Percentiles rank a stretch among this genome's conserved stretches.
These are phyloP conservation scores for Arachis monticola DNA, from an alignment of 331 rosid species.

Conservation along the genomic window DNA sequence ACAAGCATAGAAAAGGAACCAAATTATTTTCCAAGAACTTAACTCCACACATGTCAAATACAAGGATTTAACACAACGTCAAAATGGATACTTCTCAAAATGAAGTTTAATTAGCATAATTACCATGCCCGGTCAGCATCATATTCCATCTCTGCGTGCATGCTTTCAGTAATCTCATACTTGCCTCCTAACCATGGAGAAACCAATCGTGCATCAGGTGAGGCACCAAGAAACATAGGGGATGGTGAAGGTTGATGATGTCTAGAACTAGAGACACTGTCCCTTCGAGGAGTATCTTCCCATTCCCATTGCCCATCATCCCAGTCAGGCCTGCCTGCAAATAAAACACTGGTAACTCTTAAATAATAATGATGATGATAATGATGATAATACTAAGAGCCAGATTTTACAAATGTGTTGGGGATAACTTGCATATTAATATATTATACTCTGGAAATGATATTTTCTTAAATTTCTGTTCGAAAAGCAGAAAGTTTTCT, in stretches of 20 bases:
- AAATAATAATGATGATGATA: neutral
- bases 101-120: constrained; percentile 64
- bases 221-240: constrained; percentile 91
- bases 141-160: constrained; percentile 95
- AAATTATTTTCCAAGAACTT: constrained; percentile 19
- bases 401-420: constrained; percentile 22
- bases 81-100: constrained; percentile 18
- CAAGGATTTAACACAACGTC: neutral
- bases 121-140: constrained; percentile 97
- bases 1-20: constrained; percentile 18
- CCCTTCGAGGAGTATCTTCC: constrained; percentile 90
- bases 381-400: neutral
- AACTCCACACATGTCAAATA: constrained; percentile 1
- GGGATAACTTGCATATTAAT: constrained; percentile 16
- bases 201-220: constrained; percentile 96
- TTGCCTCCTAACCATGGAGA: constrained; percentile 95
- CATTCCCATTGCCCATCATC: constrained; percentile 97
- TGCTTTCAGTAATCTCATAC: constrained; percentile 87
- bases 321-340: constrained; percentile 93
- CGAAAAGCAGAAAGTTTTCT: constrained; percentile 6
- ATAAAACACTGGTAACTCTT: constrained; percentile 16
- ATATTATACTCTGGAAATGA: constrained; percentile 2
- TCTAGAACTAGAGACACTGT: constrained; percentile 61
- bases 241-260: constrained; percentile 89
- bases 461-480: constrained; percentile 26